Conservation (phyloP, 352 stramenopile genomes). For the Pseudoperonospora humuli region DNA sequence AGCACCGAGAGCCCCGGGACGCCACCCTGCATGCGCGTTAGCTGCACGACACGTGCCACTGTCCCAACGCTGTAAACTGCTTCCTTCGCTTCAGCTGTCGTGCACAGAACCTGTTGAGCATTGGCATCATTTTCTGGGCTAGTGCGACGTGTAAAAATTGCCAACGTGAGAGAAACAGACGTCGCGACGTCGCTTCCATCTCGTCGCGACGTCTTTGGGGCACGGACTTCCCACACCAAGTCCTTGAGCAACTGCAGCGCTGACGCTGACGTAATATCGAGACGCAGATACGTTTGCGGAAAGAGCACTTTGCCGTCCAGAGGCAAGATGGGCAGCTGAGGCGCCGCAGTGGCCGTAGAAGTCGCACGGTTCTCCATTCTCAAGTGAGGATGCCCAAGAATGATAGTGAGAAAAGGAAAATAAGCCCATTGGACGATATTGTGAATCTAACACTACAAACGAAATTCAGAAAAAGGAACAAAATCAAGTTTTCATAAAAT, state of each 20-base stretch:
- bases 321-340: constrained; percentile 55
- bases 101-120: constrained; percentile 3
- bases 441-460: too few relatives aligned
- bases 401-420: too few relatives aligned
- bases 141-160: constrained; percentile 54
- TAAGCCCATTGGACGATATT: too few relatives aligned
- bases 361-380: constrained; percentile 18
- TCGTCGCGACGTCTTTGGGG: constrained; percentile 34
- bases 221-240: constrained; percentile 63
- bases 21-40: constrained; percentile 51
- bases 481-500: too few relatives aligned
- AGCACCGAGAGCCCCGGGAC: constrained; percentile 56
- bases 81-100: constrained; percentile 16
- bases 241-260: constrained; percentile 73
- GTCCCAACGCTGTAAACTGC: constrained; percentile 53
- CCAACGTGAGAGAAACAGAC: constrained; percentile 40
- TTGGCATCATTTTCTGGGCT: constrained; percentile 12
- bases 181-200: constrained; percentile 7
- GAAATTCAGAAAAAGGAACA: too few relatives aligned
- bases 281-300: constrained; percentile 62
- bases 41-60: constrained; percentile 64
- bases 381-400: too few relatives aligned
- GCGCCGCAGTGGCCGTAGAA: constrained; percentile 15
- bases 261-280: constrained; percentile 50
- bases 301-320: constrained; percentile 70